Base-by-base conservation (phyloP, 2,329 filamentous ascomycete species). In the Penicillium corylophilum region DNA sequence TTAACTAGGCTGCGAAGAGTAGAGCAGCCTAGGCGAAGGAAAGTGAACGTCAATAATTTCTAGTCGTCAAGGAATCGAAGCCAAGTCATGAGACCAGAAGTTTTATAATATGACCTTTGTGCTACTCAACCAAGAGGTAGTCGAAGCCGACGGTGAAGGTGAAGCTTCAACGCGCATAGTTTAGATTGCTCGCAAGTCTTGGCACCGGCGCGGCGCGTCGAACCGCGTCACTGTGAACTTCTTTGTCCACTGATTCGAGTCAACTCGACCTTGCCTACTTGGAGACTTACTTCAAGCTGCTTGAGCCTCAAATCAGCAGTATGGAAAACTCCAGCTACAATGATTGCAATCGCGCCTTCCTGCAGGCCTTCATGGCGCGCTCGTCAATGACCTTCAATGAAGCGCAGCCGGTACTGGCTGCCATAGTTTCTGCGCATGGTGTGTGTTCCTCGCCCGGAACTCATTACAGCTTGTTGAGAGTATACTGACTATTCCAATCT, bases 351-450 rank as follows among this genome's bases (percentile, higher is more conserved):
- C 87, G 90, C 51, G 92, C 93, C 8, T 96, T 99, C 66, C 79
- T 97, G 0, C 94, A 99, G 73, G 89, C 89, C 44, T 85, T 99
- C 60, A 80, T 96, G 71, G 84, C 89, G 3, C 85, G 86, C 44
- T 88, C 89, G 20, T 84, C 85, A 40, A 79, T 97, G 70, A 95
- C 89, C 0, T 83, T 88, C 56, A 78, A 84, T 47, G 84, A 95
- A 64, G 85, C 86, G 12, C 84, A 84, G 63, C 82, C 84, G 1
- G 77, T 96, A 22, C 78, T 97, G 13, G 90, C 92, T 3, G 82
- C 81, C 28, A 93, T 97, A 48, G 78, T 87, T 60, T 86, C 83
- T 8, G 83, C 81, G 10, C 75, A 82, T 45, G 74, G 79, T 80
- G 67, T 24, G 58, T 38, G 23, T 24, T 24, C 13, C 18, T 15